Percentiles rank a stretch among this genome's conserved stretches.
These are phyloP conservation scores for Boletales sp. DNA, from an alignment of 768 basidiomycete genomes.

Conservation along the genomic window DNA sequence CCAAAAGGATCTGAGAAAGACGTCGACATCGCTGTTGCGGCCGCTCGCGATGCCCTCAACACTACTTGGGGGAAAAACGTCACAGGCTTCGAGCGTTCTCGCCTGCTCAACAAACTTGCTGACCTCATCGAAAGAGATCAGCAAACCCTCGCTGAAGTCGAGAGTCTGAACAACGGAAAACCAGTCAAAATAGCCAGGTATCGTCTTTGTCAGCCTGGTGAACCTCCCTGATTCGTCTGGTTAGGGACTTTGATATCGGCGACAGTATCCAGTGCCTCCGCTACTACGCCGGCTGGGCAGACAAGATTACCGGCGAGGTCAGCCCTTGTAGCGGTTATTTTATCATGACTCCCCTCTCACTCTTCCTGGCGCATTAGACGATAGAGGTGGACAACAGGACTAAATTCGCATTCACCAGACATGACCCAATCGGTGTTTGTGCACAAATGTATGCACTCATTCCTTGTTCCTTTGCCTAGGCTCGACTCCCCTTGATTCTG, in stretches of 20 bases:
- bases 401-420: slow-evolving; percentile 82
- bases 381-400: slow-evolving; percentile 77
- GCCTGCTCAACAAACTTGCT: slow-evolving; percentile 79
- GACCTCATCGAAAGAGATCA: slow-evolving; percentile 86
- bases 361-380: slow-evolving; percentile 38
- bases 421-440: slow-evolving; percentile 92
- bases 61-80: slow-evolving; percentile 89
- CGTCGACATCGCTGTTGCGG: slow-evolving; percentile 78
- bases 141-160: slow-evolving; percentile 79
- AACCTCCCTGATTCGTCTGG: slow-evolving; percentile 2
- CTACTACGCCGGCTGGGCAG: slow-evolving; percentile 96
- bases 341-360: slow-evolving; percentile 1
- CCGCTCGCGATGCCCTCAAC: slow-evolving; percentile 79
- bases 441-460: slow-evolving; percentile 70
- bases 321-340: slow-evolving; percentile 6
- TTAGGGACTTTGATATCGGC: slow-evolving; percentile 76
- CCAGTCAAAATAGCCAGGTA: slow-evolving; percentile 62
- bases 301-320: slow-evolving; percentile 89
- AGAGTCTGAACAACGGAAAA: slow-evolving; percentile 89
- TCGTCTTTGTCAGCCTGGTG: slow-evolving; percentile 31
- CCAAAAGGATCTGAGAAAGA: slow-evolving; percentile 62
- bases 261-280: slow-evolving; percentile 75
- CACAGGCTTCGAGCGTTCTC: slow-evolving; percentile 77
- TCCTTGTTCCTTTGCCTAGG: neutral
- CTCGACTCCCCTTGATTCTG: slow-evolving; percentile 3